Conservation (phyloP, 306 rosid species). For the Vachellia pachyceras region DNA sequence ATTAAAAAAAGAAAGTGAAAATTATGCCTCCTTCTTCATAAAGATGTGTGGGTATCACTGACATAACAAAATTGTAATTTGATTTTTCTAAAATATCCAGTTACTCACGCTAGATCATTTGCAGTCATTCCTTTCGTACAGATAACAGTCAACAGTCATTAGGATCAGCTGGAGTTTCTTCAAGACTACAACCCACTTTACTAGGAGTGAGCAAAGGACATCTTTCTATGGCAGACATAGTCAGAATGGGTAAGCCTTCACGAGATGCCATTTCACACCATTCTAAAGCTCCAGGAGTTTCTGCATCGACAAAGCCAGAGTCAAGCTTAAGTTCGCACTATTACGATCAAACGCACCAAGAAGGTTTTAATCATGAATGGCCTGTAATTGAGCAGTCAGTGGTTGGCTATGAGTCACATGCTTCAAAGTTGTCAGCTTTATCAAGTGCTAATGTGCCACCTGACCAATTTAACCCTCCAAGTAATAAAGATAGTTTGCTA, state of each 20-base stretch:
- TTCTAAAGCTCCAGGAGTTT: constrained; percentile 43
- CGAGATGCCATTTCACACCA: constrained; percentile 43
- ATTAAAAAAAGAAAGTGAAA: no score
- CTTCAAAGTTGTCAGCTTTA: constrained; percentile 30
- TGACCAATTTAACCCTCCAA: constrained; percentile 36
- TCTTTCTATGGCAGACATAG: constrained; percentile 76
- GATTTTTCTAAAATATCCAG: constrained; percentile 9
- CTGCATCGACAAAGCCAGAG: constrained; percentile 46
- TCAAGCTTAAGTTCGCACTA: background rate
- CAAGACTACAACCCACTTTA: constrained; percentile 44
- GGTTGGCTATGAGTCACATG: constrained; percentile 6
- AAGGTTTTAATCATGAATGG: constrained; percentile 50
- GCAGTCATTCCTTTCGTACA: constrained; percentile 60
- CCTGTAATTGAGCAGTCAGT: constrained; percentile 54
- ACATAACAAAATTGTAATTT: constrained; percentile 19
- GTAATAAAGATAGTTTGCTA: constrained; percentile 38
- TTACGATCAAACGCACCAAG: constrained; percentile 48
- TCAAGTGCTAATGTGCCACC: constrained; percentile 38
- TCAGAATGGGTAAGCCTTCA: constrained; percentile 57
- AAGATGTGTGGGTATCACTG: background rate
- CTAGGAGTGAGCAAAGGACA: constrained; percentile 47
- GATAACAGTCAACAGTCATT: constrained; percentile 49
- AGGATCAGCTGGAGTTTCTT: constrained; percentile 46
- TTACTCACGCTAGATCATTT: constrained; percentile 30
- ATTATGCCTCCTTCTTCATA: constrained; percentile 14